These are phyloP conservation scores for Colletotrichum sp. DNA, from an alignment of 2,329 filamentous ascomycete genomes.

Conservation along the genomic window DNA sequence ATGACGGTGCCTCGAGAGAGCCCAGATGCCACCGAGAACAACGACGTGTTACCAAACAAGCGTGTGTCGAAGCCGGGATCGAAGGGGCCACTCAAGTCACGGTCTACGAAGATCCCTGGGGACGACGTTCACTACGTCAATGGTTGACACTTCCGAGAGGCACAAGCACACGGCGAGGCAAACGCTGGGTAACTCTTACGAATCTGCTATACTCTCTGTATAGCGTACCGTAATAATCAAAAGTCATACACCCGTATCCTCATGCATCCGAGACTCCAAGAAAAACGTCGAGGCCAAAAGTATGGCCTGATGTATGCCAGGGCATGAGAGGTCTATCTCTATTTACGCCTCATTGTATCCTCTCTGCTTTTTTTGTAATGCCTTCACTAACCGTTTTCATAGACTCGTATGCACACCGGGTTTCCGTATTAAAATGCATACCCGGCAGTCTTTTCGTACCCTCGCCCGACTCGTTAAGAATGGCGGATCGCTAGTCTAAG, in stretches of 20 bases:
- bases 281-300: background rate
- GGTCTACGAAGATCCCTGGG: background rate
- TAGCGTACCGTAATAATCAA: conserved; percentile 5
- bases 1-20: background rate
- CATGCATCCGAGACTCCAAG: conserved; percentile 16
- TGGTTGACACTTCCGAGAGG: background rate
- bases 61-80: background rate
- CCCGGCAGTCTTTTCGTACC: background rate
- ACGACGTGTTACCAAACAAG: background rate
- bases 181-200: background rate
- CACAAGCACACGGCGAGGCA: background rate
- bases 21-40: background rate
- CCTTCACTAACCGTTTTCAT: background rate
- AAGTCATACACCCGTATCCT: conserved; percentile 7
- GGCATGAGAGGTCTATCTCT: conserved; percentile 20
- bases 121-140: background rate
- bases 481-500: background rate
- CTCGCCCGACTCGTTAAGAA: background rate
- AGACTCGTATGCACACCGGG: background rate
- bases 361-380: conserved; percentile 18
- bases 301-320: conserved; percentile 14
- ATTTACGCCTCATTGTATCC: conserved; percentile 19
- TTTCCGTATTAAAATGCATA: background rate
- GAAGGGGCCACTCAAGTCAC: background rate
- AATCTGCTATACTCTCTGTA: background rate